Evolutionary conservation across 2,329 filamentous ascomycete species (phyloP).

Genomic region (Verticillium isaacii): DNA sequence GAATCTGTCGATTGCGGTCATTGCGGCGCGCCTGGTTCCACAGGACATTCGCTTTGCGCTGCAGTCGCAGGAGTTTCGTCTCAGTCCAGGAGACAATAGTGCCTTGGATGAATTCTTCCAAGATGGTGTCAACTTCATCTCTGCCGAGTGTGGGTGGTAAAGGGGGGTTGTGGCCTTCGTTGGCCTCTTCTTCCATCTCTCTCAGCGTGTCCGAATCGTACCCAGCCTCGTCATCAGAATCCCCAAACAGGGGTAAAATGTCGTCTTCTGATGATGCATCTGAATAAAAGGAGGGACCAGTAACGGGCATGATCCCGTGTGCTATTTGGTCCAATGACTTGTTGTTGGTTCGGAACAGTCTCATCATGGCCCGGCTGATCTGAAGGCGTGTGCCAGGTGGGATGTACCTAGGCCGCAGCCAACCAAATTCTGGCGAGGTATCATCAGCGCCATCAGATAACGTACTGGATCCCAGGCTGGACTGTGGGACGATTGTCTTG

Average conservation of each 20-base stretch:
- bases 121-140: constrained; percentile 43
- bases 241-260: constrained; percentile 19
- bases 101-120: constrained; percentile 49
- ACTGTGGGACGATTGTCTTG: not conserved
- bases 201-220: constrained; percentile 55
- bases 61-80: constrained; percentile 50
- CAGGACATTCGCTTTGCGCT: constrained; percentile 51
- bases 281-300: constrained; percentile 32
- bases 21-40: constrained; percentile 55
- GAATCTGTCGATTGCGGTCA: constrained; percentile 34
- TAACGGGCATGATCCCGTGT: constrained; percentile 27
- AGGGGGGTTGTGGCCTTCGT: constrained; percentile 21
- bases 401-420: constrained; percentile 15
- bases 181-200: constrained; percentile 56
- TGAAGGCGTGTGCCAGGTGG: constrained; percentile 39
- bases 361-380: constrained; percentile 34
- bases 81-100: constrained; percentile 52
- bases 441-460: not conserved
- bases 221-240: constrained; percentile 33
- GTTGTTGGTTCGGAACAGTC: constrained; percentile 25
- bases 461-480: not conserved
- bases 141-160: constrained; percentile 26
- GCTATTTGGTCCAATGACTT: constrained; percentile 4
- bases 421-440: not conserved
- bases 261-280: constrained; percentile 46